A percentile compares a stretch with the other conserved stretches of the same genome.
These are phyloP conservation scores for Dactylella cylindrospora DNA, from an alignment of 2,329 filamentous ascomycete genomes.

Conservation along the genomic window DNA sequence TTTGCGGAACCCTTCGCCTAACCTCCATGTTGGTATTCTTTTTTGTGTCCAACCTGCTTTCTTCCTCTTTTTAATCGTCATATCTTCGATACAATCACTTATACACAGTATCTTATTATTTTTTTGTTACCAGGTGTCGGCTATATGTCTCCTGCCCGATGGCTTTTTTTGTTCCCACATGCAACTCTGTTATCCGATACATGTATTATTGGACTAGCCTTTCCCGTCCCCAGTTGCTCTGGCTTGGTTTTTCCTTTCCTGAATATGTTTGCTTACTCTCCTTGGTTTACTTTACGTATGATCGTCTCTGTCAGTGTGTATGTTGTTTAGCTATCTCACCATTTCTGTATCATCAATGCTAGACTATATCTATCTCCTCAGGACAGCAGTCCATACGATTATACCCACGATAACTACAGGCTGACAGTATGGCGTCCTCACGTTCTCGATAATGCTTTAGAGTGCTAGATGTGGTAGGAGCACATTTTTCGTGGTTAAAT, in stretches of 20 bases:
- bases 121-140: background rate
- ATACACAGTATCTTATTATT: constrained; percentile 29
- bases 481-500: too few relatives aligned
- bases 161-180: constrained; percentile 1
- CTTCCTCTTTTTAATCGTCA: constrained; percentile 17
- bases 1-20: too few relatives aligned
- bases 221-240: constrained; percentile 19
- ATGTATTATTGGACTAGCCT: constrained; percentile 21
- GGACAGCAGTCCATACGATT: constrained; percentile 14
- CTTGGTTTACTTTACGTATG: constrained; percentile 12
- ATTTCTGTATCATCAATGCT: constrained; percentile 38
- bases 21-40: constrained; percentile 31
- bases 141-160: constrained; percentile 3
- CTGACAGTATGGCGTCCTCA: too few relatives aligned
- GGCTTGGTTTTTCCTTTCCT: constrained; percentile 7
- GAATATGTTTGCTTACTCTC: too few relatives aligned
- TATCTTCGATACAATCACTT: constrained; percentile 23
- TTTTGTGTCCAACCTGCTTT: constrained; percentile 3
- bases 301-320: too few relatives aligned
- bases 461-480: too few relatives aligned
- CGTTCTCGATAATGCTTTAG: too few relatives aligned
- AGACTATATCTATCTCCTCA: constrained; percentile 17
- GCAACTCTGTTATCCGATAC: constrained; percentile 10
- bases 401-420: background rate
- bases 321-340: constrained; percentile 22